These are phyloP conservation scores for Phytophthora constricta DNA, from an alignment of 352 stramenopile species.

Conservation along the genomic window DNA sequence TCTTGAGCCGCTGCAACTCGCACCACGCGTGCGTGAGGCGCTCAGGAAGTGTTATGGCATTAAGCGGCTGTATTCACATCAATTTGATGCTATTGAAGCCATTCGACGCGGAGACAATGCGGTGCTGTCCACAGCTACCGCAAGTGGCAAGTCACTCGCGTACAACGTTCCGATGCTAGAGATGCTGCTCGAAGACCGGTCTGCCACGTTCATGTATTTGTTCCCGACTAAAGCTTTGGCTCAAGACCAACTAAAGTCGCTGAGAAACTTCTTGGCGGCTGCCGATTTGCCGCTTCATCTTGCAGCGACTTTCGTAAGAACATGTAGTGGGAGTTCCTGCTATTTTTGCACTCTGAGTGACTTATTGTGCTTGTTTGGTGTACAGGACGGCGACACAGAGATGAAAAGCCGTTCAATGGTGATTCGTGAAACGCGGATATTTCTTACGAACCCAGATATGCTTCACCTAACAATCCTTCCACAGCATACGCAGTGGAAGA, in stretches of 20 bases:
- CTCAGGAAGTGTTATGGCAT: slow-evolving; percentile 59
- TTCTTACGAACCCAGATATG: slow-evolving; percentile 99
- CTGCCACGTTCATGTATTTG: slow-evolving; percentile 91
- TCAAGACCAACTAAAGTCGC: slow-evolving; percentile 96
- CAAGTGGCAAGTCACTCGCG: slow-evolving; percentile 96
- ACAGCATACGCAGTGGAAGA: slow-evolving; percentile 91
- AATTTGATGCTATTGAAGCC: slow-evolving; percentile 89
- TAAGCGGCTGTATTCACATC: slow-evolving; percentile 92
- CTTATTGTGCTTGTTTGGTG: background rate
- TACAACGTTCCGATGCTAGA: slow-evolving; percentile 96
- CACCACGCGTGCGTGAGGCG: slow-evolving; percentile 39
- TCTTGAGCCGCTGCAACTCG: slow-evolving; percentile 48
- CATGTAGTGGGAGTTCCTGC: background rate
- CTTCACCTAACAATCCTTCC: slow-evolving; percentile 97
- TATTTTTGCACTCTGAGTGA: background rate
- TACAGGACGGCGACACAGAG: slow-evolving; percentile 94
- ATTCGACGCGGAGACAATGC: slow-evolving; percentile 89
- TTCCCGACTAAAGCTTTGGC: slow-evolving; percentile 99
- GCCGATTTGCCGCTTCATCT: slow-evolving; percentile 54
- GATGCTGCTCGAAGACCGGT: slow-evolving; percentile 57
- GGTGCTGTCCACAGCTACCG: slow-evolving; percentile 96
- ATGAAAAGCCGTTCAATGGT: slow-evolving; percentile 90
- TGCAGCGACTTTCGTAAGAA: slow-evolving; percentile 70
- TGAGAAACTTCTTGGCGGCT: slow-evolving; percentile 75
- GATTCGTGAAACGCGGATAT: slow-evolving; percentile 89